Percentiles rank a stretch among this genome's conserved stretches.
These are phyloP conservation scores for Diaporthe sp. DNA, from an alignment of 2,329 filamentous ascomycete species.

Conservation along the genomic window DNA sequence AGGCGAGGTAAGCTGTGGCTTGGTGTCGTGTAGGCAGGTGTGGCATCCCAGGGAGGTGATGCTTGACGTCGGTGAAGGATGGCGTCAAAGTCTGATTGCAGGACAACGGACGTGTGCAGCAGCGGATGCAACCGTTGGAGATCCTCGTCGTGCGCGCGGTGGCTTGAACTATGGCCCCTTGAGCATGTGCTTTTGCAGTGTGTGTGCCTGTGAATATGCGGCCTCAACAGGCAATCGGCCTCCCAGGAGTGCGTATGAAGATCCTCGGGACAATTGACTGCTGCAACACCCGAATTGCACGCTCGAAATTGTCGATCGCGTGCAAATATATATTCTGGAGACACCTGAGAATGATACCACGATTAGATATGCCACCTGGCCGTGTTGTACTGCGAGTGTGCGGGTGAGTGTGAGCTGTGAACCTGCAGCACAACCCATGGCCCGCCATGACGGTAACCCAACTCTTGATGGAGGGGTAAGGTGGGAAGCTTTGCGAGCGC, in stretches of 20 bases:
- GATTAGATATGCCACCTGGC: not conserved
- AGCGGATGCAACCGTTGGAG: constrained; percentile 17
- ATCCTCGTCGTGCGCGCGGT: not conserved
- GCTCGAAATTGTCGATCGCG: not conserved
- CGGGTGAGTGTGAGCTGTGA: not conserved
- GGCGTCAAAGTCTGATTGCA: not conserved
- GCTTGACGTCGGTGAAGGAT: constrained; percentile 26
- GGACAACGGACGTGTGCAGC: not conserved
- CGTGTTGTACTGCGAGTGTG: not conserved
- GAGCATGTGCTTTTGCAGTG: constrained; percentile 11
- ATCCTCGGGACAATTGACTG: not conserved
- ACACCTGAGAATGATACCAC: not conserved
- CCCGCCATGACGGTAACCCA: not conserved
- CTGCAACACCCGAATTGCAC: not conserved
- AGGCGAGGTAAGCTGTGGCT: not conserved
- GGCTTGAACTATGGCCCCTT: not conserved
- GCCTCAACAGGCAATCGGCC: not conserved
- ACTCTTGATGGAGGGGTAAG: not conserved
- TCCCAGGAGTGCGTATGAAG: not conserved
- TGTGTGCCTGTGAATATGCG: constrained; percentile 1
- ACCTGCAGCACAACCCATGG: not conserved
- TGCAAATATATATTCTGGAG: not conserved
- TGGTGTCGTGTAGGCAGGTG: not conserved
- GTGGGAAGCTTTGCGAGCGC: not conserved
- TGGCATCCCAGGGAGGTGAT: not conserved